Evolutionary conservation across 2,329 filamentous ascomycete species (phyloP).

Genomic region (Penicillium sp.): DNA sequence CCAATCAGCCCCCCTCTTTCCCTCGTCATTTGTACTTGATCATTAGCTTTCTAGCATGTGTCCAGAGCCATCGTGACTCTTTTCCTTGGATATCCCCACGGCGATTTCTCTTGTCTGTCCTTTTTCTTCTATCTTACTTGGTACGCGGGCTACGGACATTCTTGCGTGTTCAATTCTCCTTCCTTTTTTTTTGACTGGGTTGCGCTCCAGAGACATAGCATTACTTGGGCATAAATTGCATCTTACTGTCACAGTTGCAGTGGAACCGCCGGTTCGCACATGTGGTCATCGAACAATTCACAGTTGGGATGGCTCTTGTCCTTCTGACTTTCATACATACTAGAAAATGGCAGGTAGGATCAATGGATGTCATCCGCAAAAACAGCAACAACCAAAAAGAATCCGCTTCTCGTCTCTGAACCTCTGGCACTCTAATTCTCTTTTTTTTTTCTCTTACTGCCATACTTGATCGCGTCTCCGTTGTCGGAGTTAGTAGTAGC

Average conservation of each 20-base stretch:
- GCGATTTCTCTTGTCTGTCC: conserved; percentile 10
- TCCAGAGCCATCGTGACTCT: conserved; percentile 23
- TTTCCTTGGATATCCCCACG: conserved; percentile 27
- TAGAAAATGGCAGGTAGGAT: too few species aligned
- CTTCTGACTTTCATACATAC: too few species aligned
- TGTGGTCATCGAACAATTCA: too few species aligned
- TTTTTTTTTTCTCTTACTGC: too few species aligned
- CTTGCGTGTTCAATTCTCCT: conserved; percentile 11
- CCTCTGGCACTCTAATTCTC: too few species aligned
- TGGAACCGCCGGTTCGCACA: too few species aligned
- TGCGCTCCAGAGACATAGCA: background rate
- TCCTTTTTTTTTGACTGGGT: background rate
- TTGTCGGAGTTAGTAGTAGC: too few species aligned
- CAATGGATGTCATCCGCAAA: too few species aligned
- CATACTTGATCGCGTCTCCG: too few species aligned
- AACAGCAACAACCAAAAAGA: too few species aligned
- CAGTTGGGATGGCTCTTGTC: too few species aligned
- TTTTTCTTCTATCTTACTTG: conserved; percentile 4
- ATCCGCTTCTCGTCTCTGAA: too few species aligned
- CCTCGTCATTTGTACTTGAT: conserved; percentile 11
- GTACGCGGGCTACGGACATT: conserved; percentile 7
- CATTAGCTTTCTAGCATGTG: conserved; percentile 31
- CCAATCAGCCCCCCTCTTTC: conserved; percentile 3
- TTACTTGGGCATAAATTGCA: background rate
- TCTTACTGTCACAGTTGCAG: background rate